Evolutionary conservation across 192 early-diverging fungal genomes (phyloP).

Genomic region (Coemansia guatemalensis): DNA sequence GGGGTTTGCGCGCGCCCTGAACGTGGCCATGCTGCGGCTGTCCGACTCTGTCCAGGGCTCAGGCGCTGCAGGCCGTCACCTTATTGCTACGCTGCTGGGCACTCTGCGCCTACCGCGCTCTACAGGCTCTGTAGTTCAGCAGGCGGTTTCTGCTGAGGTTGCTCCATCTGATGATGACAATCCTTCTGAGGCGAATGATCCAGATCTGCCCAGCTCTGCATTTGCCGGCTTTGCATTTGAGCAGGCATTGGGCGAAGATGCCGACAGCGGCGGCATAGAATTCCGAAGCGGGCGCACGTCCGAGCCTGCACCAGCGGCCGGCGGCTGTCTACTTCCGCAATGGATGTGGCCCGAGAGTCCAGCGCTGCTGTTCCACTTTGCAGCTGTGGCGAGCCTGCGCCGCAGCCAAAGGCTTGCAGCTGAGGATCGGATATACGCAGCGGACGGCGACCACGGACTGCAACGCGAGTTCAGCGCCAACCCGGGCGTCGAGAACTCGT

Average conservation of each 20-base stretch:
- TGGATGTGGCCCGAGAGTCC: conserved; percentile 42
- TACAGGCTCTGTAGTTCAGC: neutral
- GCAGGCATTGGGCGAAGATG: conserved; percentile 10
- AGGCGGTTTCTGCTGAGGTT: neutral
- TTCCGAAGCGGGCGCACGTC: neutral
- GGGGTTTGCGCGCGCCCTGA: conserved; percentile 24
- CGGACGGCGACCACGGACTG: neutral
- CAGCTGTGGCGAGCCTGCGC: conserved; percentile 29
- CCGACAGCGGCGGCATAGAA: neutral
- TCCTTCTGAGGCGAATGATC: neutral
- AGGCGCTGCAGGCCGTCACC: neutral
- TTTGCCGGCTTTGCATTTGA: conserved; percentile 42
- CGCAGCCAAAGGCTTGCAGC: conserved; percentile 1
- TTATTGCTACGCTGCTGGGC: conserved; percentile 6
- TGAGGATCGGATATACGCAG: conserved; percentile 16
- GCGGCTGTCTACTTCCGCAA: conserved; percentile 16
- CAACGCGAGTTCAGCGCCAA: conserved; percentile 25
- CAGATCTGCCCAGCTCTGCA: conserved; percentile 9
- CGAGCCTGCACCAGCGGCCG: neutral
- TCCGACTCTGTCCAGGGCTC: neutral
- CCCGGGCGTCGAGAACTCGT: conserved; percentile 43
- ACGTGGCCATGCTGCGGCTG: neutral
- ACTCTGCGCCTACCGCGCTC: conserved; percentile 18
- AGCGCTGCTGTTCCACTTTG: conserved; percentile 19
- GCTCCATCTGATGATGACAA: neutral